A percentile compares a stretch with the other conserved stretches of the same genome.
Evolutionary conservation across 345 rosid species (phyloP).

Genomic region (Arabis hirsuta): DNA sequence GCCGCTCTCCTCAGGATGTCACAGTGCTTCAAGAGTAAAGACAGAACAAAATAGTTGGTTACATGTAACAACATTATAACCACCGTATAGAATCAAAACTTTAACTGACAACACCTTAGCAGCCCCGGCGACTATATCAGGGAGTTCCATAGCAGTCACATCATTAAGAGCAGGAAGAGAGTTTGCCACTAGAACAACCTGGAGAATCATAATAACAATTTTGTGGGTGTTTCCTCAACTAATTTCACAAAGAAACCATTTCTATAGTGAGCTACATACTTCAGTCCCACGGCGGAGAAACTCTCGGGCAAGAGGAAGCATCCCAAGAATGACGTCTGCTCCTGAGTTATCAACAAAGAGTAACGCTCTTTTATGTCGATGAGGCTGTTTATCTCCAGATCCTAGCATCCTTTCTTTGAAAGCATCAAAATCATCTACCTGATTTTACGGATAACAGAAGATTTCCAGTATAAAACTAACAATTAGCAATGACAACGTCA

Average conservation of each 20-base stretch:
- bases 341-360: conserved; percentile 99
- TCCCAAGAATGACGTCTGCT: conserved; percentile 90
- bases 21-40: conserved; percentile 68
- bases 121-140: conserved; percentile 95
- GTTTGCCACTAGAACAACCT: conserved; percentile 98
- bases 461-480: conserved; percentile 11
- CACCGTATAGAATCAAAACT: neutral
- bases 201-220: conserved; percentile 36
- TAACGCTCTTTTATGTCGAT: conserved; percentile 85
- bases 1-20: conserved; percentile 95
- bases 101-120: conserved; percentile 67
- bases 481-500: neutral
- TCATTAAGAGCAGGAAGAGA: conserved; percentile 98
- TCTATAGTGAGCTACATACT: conserved; percentile 45
- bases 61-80: neutral
- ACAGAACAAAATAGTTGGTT: conserved; percentile 12
- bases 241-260: conserved; percentile 3
- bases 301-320: conserved; percentile 98
- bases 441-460: conserved; percentile 23
- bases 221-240: conserved; percentile 19
- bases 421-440: conserved; percentile 96
- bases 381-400: conserved; percentile 61
- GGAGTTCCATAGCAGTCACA: conserved; percentile 97
- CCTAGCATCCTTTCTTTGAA: conserved; percentile 93
- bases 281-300: conserved; percentile 95